Evolutionary conservation across 2,329 filamentous ascomycete species (phyloP).

Genomic region (Teratosphaeria destructans): DNA sequence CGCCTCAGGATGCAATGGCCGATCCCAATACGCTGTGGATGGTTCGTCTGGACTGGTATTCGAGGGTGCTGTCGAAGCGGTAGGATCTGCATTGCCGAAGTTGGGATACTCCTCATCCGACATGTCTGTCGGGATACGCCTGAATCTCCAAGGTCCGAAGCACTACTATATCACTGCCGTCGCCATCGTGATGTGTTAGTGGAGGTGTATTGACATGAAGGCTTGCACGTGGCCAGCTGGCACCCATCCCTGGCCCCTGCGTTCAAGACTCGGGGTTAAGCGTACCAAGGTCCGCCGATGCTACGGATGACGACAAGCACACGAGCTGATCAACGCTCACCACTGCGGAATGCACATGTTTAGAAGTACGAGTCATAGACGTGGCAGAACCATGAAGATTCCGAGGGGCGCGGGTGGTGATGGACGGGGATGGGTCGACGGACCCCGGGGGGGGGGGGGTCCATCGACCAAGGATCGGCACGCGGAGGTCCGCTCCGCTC

Average conservation of each 20-base stretch:
- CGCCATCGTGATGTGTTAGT: slow-evolving; percentile 10
- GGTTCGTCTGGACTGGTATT: neutral
- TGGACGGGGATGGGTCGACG: neutral
- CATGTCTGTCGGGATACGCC: neutral
- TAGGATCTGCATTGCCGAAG: slow-evolving; percentile 29
- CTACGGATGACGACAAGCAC: neutral
- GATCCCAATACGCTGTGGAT: slow-evolving; percentile 41
- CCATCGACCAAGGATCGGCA: neutral
- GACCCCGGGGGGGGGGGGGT: too few relatives aligned
- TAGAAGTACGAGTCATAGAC: neutral
- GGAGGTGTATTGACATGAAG: neutral
- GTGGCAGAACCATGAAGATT: neutral
- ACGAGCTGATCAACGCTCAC: neutral
- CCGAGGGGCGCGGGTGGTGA: neutral
- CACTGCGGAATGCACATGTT: neutral
- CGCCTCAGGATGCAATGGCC: slow-evolving; percentile 35
- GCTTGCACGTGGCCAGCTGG: neutral
- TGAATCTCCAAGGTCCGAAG: neutral
- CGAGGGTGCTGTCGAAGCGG: slow-evolving; percentile 4
- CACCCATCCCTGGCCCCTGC: neutral
- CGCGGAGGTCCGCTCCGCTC: neutral
- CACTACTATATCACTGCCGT: neutral
- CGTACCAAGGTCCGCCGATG: neutral
- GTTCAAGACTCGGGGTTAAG: neutral
- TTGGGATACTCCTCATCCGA: slow-evolving; percentile 26